Conservation (phyloP, 1,284 basidiomycete genomes). For the Singerocomus inundabilis region DNA sequence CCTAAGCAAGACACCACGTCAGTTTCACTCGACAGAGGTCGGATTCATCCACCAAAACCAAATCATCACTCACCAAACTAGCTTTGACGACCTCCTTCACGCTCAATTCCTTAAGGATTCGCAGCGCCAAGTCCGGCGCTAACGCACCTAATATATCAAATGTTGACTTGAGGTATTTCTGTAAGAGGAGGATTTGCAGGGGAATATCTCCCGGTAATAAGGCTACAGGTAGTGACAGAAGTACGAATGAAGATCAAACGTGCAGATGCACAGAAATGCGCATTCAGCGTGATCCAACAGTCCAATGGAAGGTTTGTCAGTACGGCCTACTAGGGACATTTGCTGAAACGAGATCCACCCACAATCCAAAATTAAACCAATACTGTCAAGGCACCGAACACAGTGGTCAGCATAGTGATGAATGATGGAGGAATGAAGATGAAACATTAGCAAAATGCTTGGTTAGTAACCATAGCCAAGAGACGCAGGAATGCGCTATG, state of each 20-base stretch:
- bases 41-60: not conserved
- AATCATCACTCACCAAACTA: constrained; percentile 44
- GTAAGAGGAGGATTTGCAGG: constrained; percentile 73
- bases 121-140: constrained; percentile 62
- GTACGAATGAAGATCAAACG: not conserved
- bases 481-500: not conserved
- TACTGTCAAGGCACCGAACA: constrained; percentile 36
- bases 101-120: constrained; percentile 63
- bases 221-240: constrained; percentile 36
- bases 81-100: constrained; percentile 65
- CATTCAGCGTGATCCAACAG: not conserved
- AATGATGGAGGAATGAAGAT: not conserved
- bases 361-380: constrained; percentile 60
- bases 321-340: not conserved
- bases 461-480: not conserved
- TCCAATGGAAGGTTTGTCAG: constrained; percentile 1
- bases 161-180: constrained; percentile 77
- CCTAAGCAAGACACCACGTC: constrained; percentile 39
- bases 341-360: constrained; percentile 14
- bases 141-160: constrained; percentile 80
- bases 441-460: not conserved
- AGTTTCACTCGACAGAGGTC: constrained; percentile 3
- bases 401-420: constrained; percentile 13
- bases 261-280: not conserved
- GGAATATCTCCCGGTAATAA: constrained; percentile 76